These are phyloP conservation scores for Tetrastigma voinierianum DNA, from an alignment of 164 flowering plant genomes.

Conservation along the genomic window DNA sequence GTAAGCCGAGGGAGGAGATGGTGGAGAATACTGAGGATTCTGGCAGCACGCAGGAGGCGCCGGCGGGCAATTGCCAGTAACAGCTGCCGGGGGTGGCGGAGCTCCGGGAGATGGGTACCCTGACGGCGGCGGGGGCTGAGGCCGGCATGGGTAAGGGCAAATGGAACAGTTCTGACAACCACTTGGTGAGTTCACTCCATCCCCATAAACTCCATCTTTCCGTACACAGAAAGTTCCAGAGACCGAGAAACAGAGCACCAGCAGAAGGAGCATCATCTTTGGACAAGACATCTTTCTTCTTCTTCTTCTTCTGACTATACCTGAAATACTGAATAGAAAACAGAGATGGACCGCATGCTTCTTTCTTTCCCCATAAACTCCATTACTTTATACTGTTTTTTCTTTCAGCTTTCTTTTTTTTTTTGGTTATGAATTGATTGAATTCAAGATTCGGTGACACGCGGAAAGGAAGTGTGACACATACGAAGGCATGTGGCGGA, in stretches of 20 bases:
- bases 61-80: background rate
- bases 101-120: conserved; percentile 5
- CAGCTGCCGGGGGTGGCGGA: conserved; percentile 9
- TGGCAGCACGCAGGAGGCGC: conserved; percentile 10
- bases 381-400: background rate
- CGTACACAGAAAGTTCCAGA: conserved; percentile 1
- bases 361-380: too few species aligned
- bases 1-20: conserved; percentile 8
- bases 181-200: background rate
- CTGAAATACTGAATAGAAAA: background rate
- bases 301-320: conserved; percentile 7
- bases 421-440: too few species aligned
- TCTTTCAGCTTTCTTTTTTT: background rate
- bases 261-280: conserved; percentile 8
- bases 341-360: background rate
- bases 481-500: conserved; percentile 2
- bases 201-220: conserved; percentile 4
- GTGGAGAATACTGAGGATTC: conserved; percentile 7
- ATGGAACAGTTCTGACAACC: conserved; percentile 8
- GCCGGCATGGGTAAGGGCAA: conserved; percentile 17
- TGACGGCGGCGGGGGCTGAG: conserved; percentile 6
- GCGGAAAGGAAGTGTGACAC: background rate
- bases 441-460: background rate
- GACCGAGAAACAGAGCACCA: conserved; percentile 10
- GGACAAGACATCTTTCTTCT: conserved; percentile 8